Evolutionary conservation across 257 asterid genomes (phyloP).

Genomic region (Solanum bulbocastanum): DNA sequence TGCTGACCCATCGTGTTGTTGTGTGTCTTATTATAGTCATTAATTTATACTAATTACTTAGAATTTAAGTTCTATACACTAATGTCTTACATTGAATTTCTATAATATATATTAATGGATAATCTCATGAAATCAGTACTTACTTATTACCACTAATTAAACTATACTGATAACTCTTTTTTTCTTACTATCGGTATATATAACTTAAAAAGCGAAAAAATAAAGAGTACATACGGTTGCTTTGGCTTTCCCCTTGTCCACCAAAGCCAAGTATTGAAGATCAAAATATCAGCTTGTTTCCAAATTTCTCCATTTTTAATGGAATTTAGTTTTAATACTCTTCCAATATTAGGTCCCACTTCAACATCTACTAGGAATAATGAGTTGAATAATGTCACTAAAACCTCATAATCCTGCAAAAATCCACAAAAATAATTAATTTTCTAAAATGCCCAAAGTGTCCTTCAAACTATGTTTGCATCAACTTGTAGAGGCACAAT

Average conservation of each 20-base stretch:
- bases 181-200: not conserved
- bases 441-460: not conserved
- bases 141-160: too few relatives aligned
- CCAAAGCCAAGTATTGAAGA: conserved; percentile 78
- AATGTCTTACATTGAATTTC: too few relatives aligned
- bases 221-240: conserved; percentile 39
- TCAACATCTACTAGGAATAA: conserved; percentile 45
- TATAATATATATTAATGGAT: not conserved
- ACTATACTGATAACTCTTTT: not conserved
- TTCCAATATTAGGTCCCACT: conserved; percentile 12
- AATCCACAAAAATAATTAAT: not conserved
- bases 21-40: not conserved
- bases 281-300: conserved; percentile 40
- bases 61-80: not conserved
- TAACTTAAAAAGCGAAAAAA: not conserved
- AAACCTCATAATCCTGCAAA: conserved; percentile 39
- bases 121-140: not conserved
- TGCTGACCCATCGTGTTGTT: not conserved
- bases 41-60: too few relatives aligned
- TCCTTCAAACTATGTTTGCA: too few relatives aligned
- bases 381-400: conserved; percentile 17
- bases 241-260: conserved; percentile 42
- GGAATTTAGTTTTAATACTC: conserved; percentile 39
- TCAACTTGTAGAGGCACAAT: too few relatives aligned
- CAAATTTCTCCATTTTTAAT: conserved; percentile 32